A percentile compares a stretch with the other conserved stretches of the same genome.
Evolutionary conservation across 768 basidiomycete species (phyloP).

Genomic region (Hericium rajendrae): DNA sequence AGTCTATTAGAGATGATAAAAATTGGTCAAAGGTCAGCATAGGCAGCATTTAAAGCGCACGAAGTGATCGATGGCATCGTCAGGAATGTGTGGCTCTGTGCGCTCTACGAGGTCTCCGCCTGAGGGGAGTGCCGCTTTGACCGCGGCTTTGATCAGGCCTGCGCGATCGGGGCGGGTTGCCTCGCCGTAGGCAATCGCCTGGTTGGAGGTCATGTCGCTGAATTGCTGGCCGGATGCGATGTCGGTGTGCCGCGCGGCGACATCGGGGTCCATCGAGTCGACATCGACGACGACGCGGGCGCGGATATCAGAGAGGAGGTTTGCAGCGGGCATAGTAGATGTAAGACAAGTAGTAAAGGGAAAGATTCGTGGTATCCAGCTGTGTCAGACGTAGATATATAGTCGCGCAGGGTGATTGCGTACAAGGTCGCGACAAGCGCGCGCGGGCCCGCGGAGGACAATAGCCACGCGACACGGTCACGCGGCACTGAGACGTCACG

Average conservation of each 20-base stretch:
- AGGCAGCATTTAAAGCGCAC: constrained; percentile 17
- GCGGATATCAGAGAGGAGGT: constrained; percentile 30
- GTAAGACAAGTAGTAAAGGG: background rate
- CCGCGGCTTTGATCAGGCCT: constrained; percentile 24
- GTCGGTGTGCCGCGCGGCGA: constrained; percentile 25
- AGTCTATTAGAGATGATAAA: constrained; percentile 22
- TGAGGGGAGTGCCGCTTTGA: constrained; percentile 8
- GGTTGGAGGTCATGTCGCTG: constrained; percentile 42
- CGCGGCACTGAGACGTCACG: background rate
- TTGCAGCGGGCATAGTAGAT: constrained; percentile 9
- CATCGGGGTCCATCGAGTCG: constrained; percentile 38
- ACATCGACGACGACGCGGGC: constrained; percentile 31
- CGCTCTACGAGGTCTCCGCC: background rate
- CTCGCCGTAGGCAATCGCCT: constrained; percentile 33
- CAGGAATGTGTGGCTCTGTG: constrained; percentile 17
- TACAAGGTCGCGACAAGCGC: background rate
- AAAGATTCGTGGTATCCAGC: background rate
- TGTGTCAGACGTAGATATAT: background rate
- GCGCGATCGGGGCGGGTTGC: constrained; percentile 24
- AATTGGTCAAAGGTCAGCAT: background rate
- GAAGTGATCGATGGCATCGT: constrained; percentile 30
- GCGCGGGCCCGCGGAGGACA: background rate
- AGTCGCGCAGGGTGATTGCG: background rate
- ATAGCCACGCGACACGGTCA: background rate
- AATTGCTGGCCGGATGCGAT: constrained; percentile 18